A percentile compares a stretch with the other conserved stretches of the same genome.
These are phyloP conservation scores for Pseudogymnoascus sp. DNA, from an alignment of 2,329 filamentous ascomycete species.

Conservation along the genomic window DNA sequence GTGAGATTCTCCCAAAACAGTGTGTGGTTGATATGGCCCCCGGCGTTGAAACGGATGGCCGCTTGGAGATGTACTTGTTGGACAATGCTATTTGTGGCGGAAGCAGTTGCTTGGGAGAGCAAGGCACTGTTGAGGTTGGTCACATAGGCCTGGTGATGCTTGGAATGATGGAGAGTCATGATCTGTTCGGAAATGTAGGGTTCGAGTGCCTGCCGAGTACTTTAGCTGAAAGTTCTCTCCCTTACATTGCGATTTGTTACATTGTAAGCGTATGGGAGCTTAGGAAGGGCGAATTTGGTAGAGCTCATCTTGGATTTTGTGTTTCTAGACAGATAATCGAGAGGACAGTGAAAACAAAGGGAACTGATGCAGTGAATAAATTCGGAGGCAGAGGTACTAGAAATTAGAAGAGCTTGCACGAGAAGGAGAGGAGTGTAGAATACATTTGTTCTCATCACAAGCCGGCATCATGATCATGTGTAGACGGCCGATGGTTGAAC, in stretches of 20 bases:
- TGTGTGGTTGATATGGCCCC: constrained; percentile 88
- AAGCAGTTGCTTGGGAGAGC: constrained; percentile 50
- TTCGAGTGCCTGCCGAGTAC: constrained; percentile 52
- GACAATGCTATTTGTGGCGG: constrained; percentile 51
- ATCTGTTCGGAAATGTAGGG: constrained; percentile 70
- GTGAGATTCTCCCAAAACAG: constrained; percentile 85
- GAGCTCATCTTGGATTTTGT: background rate
- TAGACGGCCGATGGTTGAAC: background rate
- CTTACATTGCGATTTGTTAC: constrained; percentile 41
- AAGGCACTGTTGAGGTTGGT: constrained; percentile 67
- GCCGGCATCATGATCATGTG: background rate
- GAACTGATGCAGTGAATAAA: background rate
- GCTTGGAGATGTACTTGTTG: constrained; percentile 61
- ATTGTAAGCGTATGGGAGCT: constrained; percentile 64
- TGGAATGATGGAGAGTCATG: constrained; percentile 74
- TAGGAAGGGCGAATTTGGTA: constrained; percentile 44
- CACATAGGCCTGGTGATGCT: constrained; percentile 75
- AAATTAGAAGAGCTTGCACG: background rate
- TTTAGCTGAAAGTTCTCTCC: constrained; percentile 20
- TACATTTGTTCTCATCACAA: background rate
- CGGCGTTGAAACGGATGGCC: constrained; percentile 79
- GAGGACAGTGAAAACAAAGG: background rate
- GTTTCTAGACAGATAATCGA: background rate
- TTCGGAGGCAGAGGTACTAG: background rate
- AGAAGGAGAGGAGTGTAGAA: background rate